Base-by-base conservation (phyloP, 2,329 filamentous ascomycete genomes). In the Fusarium coffeatum region DNA sequence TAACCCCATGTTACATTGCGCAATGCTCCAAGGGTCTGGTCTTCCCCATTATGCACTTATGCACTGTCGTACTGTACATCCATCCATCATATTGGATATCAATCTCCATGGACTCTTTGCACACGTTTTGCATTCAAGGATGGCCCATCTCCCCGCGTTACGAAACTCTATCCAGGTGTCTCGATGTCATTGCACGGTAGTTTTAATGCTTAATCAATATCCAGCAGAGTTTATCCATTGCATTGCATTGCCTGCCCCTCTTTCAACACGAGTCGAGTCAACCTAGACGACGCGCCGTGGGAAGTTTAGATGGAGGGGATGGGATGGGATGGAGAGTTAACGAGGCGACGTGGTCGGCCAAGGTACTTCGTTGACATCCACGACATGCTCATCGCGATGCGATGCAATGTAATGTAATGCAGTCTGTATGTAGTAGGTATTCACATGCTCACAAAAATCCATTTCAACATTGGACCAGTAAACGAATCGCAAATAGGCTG, bases 131-230 rank as follows among this genome's bases (percentile, higher is more conserved):
- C 23, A 18, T 23, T 51, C 28, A 59, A 48, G 27, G 60, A 41
- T 65, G 34, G 28, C 22, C 43, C 43, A 13, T 66, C 59, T 66
- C 63, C 63, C 63, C 63, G 55, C 61, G 47, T 66, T 60, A 54
- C 37, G 15, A 65, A 61, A 66, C 55, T 66, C 47, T 66, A 66
- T 66, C 61, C 46, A 27, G 37, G 13, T 53, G 18, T 48, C 30
- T 54, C 61, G 25, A 42, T 49, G 62, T 54, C 61, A 60, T 43
- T n/a, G 28, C 61, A 66, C 54, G 60, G 60, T 34, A 51, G 10
- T 8, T 47, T 25, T 30, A 20, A 50, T 65, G 60, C 45, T 65
- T 53, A 30, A 34, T 25, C 10, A n/a, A 65, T 30, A 42, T 40
- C 27, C 45, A 55, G 55, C 40, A 55, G 55, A 64, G 43, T 43